Percentiles rank a stretch among this genome's conserved stretches.
These are phyloP conservation scores for Trichosporon sp. DNA, from an alignment of 1,284 basidiomycete genomes.

Conservation along the genomic window DNA sequence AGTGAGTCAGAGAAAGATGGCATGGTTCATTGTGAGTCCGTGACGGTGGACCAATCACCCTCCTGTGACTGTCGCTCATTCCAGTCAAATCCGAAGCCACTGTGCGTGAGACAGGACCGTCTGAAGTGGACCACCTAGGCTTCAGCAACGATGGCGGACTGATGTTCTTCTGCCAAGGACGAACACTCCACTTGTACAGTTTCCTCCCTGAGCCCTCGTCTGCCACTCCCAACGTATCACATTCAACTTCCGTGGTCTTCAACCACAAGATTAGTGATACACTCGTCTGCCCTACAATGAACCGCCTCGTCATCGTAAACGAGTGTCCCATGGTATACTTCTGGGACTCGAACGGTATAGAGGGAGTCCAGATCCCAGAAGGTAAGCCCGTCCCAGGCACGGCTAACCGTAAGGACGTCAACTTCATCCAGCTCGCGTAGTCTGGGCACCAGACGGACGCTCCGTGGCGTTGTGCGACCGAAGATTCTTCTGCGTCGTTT, in stretches of 20 bases:
- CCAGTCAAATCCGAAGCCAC: too few relatives aligned
- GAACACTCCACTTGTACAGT: conserved; percentile 36
- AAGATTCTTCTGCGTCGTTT: conserved; percentile 34
- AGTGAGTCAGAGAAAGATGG: neutral
- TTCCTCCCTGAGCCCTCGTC: conserved; percentile 28
- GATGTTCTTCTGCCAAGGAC: conserved; percentile 54
- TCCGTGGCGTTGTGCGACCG: conserved; percentile 28
- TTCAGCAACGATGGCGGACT: conserved; percentile 72
- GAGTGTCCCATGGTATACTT: conserved; percentile 29
- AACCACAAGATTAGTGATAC: conserved; percentile 21
- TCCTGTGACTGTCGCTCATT: neutral
- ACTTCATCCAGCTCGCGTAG: conserved; percentile 23
- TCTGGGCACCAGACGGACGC: conserved; percentile 38
- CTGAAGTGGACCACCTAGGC: conserved; percentile 55
- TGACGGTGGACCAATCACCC: neutral
- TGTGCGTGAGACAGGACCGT: neutral
- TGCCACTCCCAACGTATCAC: conserved; percentile 24
- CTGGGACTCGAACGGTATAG: conserved; percentile 38
- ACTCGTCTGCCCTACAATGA: conserved; percentile 24
- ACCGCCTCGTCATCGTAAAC: conserved; percentile 24
- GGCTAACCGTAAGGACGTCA: neutral
- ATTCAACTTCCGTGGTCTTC: conserved; percentile 29
- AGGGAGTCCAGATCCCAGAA: conserved; percentile 37
- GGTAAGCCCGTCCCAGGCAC: conserved; percentile 18
- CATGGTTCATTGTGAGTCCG: neutral